A percentile compares a stretch with the other conserved stretches of the same genome.
Evolutionary conservation across 805 yeast species (phyloP).

Genomic region (Saccharomycopsis sp.): DNA sequence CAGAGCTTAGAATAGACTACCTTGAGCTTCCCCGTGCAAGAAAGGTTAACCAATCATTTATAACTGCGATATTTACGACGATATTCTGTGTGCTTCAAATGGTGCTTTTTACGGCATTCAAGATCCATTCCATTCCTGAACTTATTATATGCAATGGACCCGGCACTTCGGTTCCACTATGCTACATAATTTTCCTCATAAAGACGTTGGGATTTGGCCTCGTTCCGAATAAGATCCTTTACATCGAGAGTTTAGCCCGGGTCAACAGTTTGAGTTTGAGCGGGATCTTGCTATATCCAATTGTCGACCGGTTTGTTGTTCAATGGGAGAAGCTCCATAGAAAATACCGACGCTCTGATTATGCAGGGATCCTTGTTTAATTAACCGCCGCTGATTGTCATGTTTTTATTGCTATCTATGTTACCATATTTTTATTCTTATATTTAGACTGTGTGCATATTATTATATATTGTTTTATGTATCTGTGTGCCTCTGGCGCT

Average conservation of each 20-base stretch:
- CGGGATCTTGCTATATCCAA: conserved; percentile 63
- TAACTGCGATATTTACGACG: conserved; percentile 43
- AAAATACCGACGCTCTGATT: conserved; percentile 57
- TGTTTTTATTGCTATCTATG: background rate
- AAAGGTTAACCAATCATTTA: conserved; percentile 47
- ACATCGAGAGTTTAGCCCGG: conserved; percentile 83
- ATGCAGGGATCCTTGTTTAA: conserved; percentile 69
- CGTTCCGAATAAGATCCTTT: conserved; percentile 53
- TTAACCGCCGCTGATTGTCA: too few species aligned
- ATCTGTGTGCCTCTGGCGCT: too few species aligned
- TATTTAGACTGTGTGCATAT: too few species aligned
- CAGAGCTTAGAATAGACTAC: conserved; percentile 21
- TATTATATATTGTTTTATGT: too few species aligned
- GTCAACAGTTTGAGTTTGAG: conserved; percentile 69
- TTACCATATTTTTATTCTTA: background rate
- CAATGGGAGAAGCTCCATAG: conserved; percentile 72
- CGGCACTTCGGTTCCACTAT: conserved; percentile 70
- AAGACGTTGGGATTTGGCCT: conserved; percentile 37
- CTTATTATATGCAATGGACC: conserved; percentile 68
- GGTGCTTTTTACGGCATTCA: conserved; percentile 27
- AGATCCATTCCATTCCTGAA: conserved; percentile 29
- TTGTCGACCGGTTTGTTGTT: conserved; percentile 74
- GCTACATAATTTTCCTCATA: conserved; percentile 46
- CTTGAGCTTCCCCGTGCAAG: conserved; percentile 50
- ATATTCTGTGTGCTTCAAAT: conserved; percentile 32